A percentile compares a stretch with the other conserved stretches of the same genome.
Conservation (phyloP, 176 grass and related monocot species). For the Oryza meridionalis region DNA sequence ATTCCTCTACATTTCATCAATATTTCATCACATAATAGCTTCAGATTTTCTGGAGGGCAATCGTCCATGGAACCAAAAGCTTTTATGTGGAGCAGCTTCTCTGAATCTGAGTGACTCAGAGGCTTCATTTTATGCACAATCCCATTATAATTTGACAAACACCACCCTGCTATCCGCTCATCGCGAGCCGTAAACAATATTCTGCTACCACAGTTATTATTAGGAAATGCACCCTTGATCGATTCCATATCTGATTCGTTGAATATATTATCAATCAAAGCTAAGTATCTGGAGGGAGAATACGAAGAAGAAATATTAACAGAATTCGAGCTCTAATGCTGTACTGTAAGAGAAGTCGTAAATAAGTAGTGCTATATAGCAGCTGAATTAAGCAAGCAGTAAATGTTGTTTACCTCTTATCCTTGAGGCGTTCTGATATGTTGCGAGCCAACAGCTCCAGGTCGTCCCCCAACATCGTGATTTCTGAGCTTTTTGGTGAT, state of each 20-base stretch:
- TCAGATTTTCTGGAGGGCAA: neutral
- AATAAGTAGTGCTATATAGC: too few relatives aligned
- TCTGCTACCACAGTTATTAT: neutral
- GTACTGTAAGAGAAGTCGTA: too few relatives aligned
- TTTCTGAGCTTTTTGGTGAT: neutral
- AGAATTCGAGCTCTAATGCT: too few relatives aligned
- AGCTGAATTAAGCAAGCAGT: neutral
- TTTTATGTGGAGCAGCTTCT: neutral
- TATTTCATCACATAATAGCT: neutral
- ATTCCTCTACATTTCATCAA: conserved; percentile 28
- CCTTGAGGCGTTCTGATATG: neutral
- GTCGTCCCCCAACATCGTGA: neutral
- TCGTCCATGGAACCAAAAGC: neutral
- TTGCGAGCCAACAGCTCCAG: neutral
- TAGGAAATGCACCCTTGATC: conserved; percentile 6
- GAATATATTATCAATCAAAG: neutral
- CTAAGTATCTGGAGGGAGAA: conserved; percentile 5
- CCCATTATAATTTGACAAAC: too few relatives aligned
- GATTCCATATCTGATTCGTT: neutral
- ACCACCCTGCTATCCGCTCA: too few relatives aligned
- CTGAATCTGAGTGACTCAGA: neutral
- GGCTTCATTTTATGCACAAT: neutral
- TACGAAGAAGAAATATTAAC: too few relatives aligned
- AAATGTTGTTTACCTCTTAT: neutral
- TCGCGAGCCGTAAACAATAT: neutral